These are phyloP conservation scores for Echium plantagineum DNA, from an alignment of 257 asterid genomes.

Conservation along the genomic window DNA sequence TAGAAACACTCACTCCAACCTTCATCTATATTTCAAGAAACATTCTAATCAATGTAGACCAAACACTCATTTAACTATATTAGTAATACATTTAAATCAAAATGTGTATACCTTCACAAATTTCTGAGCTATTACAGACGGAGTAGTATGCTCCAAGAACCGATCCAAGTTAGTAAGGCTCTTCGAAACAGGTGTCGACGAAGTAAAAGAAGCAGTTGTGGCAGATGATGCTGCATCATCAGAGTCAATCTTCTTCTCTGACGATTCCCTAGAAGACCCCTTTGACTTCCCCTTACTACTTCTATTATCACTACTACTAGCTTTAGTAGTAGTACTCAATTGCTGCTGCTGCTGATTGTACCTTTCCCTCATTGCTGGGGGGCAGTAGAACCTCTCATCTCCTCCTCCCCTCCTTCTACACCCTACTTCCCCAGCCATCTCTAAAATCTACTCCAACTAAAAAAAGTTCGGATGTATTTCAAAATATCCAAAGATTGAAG, in stretches of 20 bases:
- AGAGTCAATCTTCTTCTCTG: conserved; percentile 15
- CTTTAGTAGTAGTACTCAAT: background rate
- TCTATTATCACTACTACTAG: too few relatives aligned
- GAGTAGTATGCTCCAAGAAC: conserved; percentile 75
- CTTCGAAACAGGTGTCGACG: conserved; percentile 6
- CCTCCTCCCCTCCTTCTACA: conserved; percentile 31
- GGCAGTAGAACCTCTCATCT: conserved; percentile 66
- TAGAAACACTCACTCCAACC: background rate
- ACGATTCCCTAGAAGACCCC: conserved; percentile 13
- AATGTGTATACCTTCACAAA: conserved; percentile 44
- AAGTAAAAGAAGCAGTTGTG: conserved; percentile 6
- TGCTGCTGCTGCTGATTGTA: conserved; percentile 38
- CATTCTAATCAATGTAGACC: too few relatives aligned
- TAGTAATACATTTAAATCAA: background rate
- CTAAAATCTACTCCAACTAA: background rate
- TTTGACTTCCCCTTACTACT: conserved; percentile 14
- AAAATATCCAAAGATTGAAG: too few relatives aligned
- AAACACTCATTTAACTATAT: too few relatives aligned
- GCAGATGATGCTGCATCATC: conserved; percentile 19
- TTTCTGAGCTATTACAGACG: conserved; percentile 60
- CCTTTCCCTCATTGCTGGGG: conserved; percentile 68
- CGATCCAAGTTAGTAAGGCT: conserved; percentile 59
- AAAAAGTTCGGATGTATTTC: too few relatives aligned
- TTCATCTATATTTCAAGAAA: too few relatives aligned
- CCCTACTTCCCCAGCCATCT: conserved; percentile 25